Conservation (phyloP, 2,329 filamentous ascomycete species). For the Trichoderma asperellum region DNA sequence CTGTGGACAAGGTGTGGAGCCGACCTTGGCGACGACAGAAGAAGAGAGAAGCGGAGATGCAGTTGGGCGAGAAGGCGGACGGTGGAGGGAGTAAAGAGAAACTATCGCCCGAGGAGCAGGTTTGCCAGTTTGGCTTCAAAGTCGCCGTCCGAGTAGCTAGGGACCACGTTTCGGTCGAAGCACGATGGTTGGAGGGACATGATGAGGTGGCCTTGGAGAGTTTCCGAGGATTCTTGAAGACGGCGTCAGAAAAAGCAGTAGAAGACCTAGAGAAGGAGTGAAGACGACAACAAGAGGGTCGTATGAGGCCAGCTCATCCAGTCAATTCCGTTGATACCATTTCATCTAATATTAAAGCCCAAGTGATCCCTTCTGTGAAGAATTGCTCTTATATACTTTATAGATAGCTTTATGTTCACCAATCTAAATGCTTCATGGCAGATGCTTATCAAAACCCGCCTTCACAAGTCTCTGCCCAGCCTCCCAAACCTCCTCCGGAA, state of each 20-base stretch:
- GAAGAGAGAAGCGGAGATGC: constrained; percentile 51
- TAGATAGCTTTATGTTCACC: not conserved
- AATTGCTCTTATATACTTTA: not conserved
- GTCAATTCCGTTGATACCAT: not conserved
- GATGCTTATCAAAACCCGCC: constrained; percentile 45
- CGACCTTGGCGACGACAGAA: constrained; percentile 70
- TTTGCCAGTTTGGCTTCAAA: constrained; percentile 61
- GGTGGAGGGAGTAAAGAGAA: constrained; percentile 13
- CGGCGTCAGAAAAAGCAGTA: constrained; percentile 35
- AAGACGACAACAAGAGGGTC: not conserved
- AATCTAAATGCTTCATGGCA: constrained; percentile 38
- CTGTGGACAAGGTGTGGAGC: constrained; percentile 77
- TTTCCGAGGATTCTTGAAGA: constrained; percentile 77
- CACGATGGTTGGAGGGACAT: constrained; percentile 71
- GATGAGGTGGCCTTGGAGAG: constrained; percentile 81
- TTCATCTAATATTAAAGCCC: not conserved
- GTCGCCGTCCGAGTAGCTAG: constrained; percentile 52
- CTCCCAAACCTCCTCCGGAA: constrained; percentile 48
- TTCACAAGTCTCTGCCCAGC: constrained; percentile 47
- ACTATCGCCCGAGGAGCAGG: constrained; percentile 33
- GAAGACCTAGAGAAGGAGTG: not conserved
- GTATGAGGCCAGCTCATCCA: not conserved
- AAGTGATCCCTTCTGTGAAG: not conserved
- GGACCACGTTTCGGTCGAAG: constrained; percentile 50
- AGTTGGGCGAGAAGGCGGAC: constrained; percentile 38